A percentile compares a stretch with the other conserved stretches of the same genome.
These are phyloP conservation scores for Coprinopsis cinerea DNA, from an alignment of 768 basidiomycete species.

Conservation along the genomic window DNA sequence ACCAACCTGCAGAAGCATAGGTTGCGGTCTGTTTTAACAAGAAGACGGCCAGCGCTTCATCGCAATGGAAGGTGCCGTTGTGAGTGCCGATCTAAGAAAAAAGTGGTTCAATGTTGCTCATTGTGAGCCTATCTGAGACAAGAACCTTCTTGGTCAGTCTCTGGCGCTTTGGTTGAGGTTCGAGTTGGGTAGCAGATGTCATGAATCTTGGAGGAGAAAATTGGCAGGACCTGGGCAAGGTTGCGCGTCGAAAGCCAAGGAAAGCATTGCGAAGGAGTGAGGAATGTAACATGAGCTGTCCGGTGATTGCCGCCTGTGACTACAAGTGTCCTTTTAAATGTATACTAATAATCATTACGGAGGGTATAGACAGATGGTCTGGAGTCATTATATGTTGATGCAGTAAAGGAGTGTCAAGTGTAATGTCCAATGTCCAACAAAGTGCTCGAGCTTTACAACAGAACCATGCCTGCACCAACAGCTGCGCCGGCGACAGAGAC, in stretches of 20 bases:
- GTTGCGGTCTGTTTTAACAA: constrained; percentile 72
- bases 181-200: constrained; percentile 18
- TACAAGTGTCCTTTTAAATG: neutral
- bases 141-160: constrained; percentile 33
- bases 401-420: constrained; percentile 8
- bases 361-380: neutral
- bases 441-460: constrained; percentile 29
- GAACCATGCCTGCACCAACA: constrained; percentile 43
- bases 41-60: constrained; percentile 93
- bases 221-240: neutral
- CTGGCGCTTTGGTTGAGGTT: constrained; percentile 29
- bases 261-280: too few species aligned
- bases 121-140: neutral
- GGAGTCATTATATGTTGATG: neutral
- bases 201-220: constrained; percentile 11
- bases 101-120: constrained; percentile 3
- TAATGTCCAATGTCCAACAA: constrained; percentile 11
- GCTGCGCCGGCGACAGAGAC: constrained; percentile 40
- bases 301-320: constrained; percentile 11
- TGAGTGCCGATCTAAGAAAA: constrained; percentile 84
- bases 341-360: neutral
- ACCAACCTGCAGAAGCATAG: constrained; percentile 70
- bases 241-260: too few species aligned
- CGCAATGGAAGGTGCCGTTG: constrained; percentile 94
- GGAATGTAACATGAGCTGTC: constrained; percentile 1